A percentile compares a stretch with the other conserved stretches of the same genome.
phyloP scores from a whole-genome alignment of 345 rosid genomes.

The Linum usitatissimum region DNA sequence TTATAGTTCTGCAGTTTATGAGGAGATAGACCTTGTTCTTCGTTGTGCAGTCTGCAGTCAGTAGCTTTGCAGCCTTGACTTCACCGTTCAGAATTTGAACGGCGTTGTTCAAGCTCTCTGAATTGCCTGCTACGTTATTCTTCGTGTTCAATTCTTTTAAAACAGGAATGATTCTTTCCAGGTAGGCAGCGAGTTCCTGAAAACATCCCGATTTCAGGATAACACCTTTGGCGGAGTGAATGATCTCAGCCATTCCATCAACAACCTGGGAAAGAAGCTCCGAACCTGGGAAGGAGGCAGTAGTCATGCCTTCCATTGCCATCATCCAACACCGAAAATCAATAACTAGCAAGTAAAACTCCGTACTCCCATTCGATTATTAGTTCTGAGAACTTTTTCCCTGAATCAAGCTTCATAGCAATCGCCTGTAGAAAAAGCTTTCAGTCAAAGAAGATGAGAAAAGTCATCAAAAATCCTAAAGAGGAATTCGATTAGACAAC shows the following conservation, averaged over 20 bases:
- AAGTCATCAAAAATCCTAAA: no score
- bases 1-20: conserved; percentile 41
- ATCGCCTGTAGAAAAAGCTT: background rate
- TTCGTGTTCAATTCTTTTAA: conserved; percentile 39
- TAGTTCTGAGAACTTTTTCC: background rate
- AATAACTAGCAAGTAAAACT: background rate
- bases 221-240: conserved; percentile 28
- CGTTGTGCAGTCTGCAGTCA: conserved; percentile 33
- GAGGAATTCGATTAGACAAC: no score
- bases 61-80: conserved; percentile 38
- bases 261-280: conserved; percentile 35
- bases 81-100: conserved; percentile 43
- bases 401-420: background rate
- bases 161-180: conserved; percentile 43
- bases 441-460: background rate
- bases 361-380: background rate
- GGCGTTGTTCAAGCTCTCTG: conserved; percentile 36
- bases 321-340: conserved; percentile 13
- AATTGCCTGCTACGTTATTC: conserved; percentile 11
- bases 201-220: conserved; percentile 45
- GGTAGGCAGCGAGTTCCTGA: conserved; percentile 34
- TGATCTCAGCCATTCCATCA: conserved; percentile 34
- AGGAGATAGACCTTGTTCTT: conserved; percentile 58
- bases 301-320: conserved; percentile 29
- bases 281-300: conserved; percentile 31